Conservation (phyloP, 441 rosid genomes). For the Jatropha podagrica region DNA sequence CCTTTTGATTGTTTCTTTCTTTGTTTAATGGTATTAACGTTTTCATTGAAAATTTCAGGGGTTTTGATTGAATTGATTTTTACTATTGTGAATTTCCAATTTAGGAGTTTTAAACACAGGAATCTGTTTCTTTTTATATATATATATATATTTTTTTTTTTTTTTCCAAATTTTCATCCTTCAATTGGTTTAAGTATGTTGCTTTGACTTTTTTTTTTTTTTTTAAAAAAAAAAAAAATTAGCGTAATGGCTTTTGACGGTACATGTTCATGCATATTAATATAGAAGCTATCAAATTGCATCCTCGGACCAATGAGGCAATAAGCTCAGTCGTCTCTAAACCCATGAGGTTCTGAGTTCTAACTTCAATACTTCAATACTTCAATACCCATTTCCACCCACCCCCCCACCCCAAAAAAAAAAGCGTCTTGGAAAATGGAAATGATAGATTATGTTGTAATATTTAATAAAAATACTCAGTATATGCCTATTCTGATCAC, state of each 20-base stretch:
- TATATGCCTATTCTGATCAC: constrained; percentile 12
- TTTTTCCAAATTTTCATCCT: background rate
- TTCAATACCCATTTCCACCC: too few species aligned
- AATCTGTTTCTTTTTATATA: background rate
- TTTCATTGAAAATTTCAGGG: background rate
- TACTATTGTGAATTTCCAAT: background rate
- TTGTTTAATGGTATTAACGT: background rate
- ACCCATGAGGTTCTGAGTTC: too few species aligned
- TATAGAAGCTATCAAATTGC: background rate
- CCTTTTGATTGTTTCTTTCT: background rate
- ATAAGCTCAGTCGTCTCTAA: too few species aligned
- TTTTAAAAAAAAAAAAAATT: background rate
- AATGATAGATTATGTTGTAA: background rate
- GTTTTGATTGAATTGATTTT: constrained; percentile 5
- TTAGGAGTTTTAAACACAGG: background rate
- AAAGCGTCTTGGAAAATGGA: background rate
- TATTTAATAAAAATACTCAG: background rate
- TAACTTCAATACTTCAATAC: too few species aligned
- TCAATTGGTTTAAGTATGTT: constrained; percentile 1
- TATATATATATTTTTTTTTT: background rate
- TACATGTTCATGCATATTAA: background rate
- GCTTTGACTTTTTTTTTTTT: background rate
- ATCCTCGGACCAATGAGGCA: background rate
- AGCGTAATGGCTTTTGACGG: background rate
- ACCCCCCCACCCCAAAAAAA: too few species aligned